Evolutionary conservation across 495 filamentous ascomycete genomes (phyloP), one percentile per base, ranked within the genome.

Genomic region (Aspergillus taichungensis): DNA sequence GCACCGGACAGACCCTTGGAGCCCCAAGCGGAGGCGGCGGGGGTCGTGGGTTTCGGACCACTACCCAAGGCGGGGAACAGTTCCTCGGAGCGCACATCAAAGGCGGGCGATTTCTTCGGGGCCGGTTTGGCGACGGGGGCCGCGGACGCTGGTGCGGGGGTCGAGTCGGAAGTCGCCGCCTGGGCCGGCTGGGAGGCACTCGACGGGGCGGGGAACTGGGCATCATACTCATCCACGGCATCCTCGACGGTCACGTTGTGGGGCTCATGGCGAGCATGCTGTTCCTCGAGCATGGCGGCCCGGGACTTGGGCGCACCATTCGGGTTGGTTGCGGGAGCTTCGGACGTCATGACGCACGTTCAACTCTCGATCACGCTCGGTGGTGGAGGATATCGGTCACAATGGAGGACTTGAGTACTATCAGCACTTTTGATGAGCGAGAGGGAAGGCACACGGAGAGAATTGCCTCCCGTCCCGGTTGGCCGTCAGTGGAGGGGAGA

Each of bases 11-110:
- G 70, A 55, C 71, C 82, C 78, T 63, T 75, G 14, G 72, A 72
- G 40, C 80, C 79, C 85, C 85, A 95, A 35, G 82, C 75, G 34
- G 81, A 79, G 30, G 83, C 71, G 60, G 77, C 67, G 51, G 80
- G 66, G 50, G 71, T 62, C 50, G 73, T 63, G 13, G 83, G 68
- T 64, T 84, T 83, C 30, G 83, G 72, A 8, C 79, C 78, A 39
- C 83, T 79, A 40, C 87, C 92, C 37, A 98, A 74, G 31, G 88
- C 79, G 13, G 92, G 92, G 69, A 98, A 98, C 34, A 83, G 68
- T 63, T 95, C 91, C 56, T 89, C 85, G 4, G 89, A 95, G 51
- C 83, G 73, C 6, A 87, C 84, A 62, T 97, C 86, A 37, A 95
- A 68, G 18, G 61, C 59, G 35, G 67, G 59, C 8, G 68, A 48